Evolutionary conservation across 441 rosid species (phyloP).

Genomic region (Arabidopsis lyrata): DNA sequence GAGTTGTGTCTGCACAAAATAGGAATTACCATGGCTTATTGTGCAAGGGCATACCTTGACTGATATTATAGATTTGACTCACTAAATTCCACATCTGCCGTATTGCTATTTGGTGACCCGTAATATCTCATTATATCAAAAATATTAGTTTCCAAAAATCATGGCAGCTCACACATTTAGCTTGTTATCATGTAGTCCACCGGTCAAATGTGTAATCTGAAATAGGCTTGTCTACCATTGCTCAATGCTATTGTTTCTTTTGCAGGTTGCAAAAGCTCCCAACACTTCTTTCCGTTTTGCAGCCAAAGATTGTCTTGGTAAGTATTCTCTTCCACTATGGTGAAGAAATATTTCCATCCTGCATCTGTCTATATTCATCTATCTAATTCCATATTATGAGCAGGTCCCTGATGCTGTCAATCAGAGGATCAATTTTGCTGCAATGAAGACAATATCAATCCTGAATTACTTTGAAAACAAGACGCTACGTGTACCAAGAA

Average conservation of each 20-base stretch:
- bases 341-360: not conserved
- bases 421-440: slow-evolving; percentile 45
- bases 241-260: slow-evolving; percentile 5
- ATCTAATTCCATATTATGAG: slow-evolving; percentile 17
- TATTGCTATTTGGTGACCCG: not conserved
- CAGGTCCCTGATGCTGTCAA: slow-evolving; percentile 70
- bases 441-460: slow-evolving; percentile 42
- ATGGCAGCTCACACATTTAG: not conserved
- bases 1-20: slow-evolving; percentile 3
- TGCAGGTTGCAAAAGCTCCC: slow-evolving; percentile 60
- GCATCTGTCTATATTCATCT: slow-evolving; percentile 22
- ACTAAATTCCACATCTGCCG: not conserved
- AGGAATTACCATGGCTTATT: not conserved
- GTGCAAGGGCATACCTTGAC: not conserved
- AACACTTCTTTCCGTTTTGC: slow-evolving; percentile 58
- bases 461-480: slow-evolving; percentile 60
- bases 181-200: slow-evolving; percentile 6
- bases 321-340: slow-evolving; percentile 17
- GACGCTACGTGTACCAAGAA: slow-evolving; percentile 52
- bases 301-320: slow-evolving; percentile 78
- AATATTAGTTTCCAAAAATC: not conserved
- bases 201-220: not conserved
- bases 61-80: not conserved
- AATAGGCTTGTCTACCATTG: slow-evolving; percentile 24
- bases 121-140: not conserved